phyloP scores from a whole-genome alignment of 148 eudicot genomes.

The Salicornia ramosissima region DNA sequence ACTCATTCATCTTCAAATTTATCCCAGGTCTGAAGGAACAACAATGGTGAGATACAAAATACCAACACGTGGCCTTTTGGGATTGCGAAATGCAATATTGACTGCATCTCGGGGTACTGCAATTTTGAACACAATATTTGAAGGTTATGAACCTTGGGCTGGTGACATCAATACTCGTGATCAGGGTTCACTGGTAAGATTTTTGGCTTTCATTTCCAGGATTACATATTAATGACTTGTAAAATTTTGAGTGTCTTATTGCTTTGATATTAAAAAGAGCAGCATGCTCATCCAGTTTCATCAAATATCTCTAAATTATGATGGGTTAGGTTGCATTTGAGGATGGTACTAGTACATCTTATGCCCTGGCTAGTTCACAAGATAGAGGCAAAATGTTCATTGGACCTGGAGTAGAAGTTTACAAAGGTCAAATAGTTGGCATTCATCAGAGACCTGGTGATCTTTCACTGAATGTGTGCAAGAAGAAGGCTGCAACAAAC shows the following conservation, averaged over 20 bases:
- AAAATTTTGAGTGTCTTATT: neutral
- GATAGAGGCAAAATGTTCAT: slow-evolving; percentile 90
- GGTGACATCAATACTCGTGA: slow-evolving; percentile 93
- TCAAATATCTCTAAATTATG: slow-evolving; percentile 1
- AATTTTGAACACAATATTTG: slow-evolving; percentile 89
- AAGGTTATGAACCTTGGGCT: slow-evolving; percentile 94
- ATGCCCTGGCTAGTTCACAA: slow-evolving; percentile 87
- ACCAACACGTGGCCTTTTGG: slow-evolving; percentile 97
- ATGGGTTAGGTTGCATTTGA: slow-evolving; percentile 82
- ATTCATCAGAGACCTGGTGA: slow-evolving; percentile 95
- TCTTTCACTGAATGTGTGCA: slow-evolving; percentile 82
- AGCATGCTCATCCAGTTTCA: slow-evolving; percentile 7
- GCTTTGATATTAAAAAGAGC: neutral
- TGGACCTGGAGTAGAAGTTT: slow-evolving; percentile 73
- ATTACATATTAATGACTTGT: neutral
- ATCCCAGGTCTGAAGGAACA: slow-evolving; percentile 74
- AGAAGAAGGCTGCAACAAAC: slow-evolving; percentile 95
- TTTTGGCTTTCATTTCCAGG: slow-evolving; percentile 12
- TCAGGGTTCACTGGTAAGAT: slow-evolving; percentile 82
- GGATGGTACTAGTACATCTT: slow-evolving; percentile 78
- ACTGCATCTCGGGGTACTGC: slow-evolving; percentile 98
- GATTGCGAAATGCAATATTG: slow-evolving; percentile 79
- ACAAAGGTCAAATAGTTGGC: slow-evolving; percentile 95
- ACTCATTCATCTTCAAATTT: slow-evolving; percentile 10
- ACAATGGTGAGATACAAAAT: slow-evolving; percentile 72